phyloP scores from a whole-genome alignment of 176 grass and related monocot species.

The Pharus latifolius region DNA sequence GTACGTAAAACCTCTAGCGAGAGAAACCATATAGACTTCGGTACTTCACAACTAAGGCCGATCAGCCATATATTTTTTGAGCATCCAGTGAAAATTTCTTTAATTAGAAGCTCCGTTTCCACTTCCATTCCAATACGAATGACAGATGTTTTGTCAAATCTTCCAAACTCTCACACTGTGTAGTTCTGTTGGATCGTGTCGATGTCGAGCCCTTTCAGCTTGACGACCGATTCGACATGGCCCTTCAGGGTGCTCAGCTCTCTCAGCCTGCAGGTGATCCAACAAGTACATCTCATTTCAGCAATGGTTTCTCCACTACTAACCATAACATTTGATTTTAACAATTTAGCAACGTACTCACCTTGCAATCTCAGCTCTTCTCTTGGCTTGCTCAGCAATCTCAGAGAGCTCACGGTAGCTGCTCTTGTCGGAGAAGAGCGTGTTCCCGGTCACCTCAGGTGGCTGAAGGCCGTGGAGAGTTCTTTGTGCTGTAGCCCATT shows the following conservation, averaged over 20 bases:
- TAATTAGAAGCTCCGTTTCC: conserved; percentile 14
- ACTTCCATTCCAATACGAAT: not conserved
- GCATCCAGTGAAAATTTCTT: conserved; percentile 24
- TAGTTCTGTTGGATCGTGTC: conserved; percentile 63
- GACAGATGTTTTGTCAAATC: not conserved
- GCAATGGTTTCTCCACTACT: not conserved
- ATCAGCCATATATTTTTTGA: conserved; percentile 23
- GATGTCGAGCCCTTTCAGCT: conserved; percentile 56
- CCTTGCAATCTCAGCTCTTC: conserved; percentile 91
- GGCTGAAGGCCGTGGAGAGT: conserved; percentile 96
- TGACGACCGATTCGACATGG: conserved; percentile 52
- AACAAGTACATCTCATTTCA: not conserved
- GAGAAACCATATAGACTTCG: conserved; percentile 26
- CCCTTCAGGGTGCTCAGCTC: conserved; percentile 54
- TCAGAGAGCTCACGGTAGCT: conserved; percentile 99
- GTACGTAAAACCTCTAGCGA: conserved; percentile 2
- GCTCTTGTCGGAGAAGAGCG: conserved; percentile 70
- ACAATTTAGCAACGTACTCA: not conserved
- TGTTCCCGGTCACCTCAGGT: conserved; percentile 22
- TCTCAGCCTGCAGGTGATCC: conserved; percentile 15
- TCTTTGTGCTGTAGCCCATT: conserved; percentile 88
- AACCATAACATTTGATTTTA: not conserved
- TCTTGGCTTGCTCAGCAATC: conserved; percentile 91
- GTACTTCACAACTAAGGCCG: conserved; percentile 46
- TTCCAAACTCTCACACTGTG: conserved; percentile 27